Percentiles rank a stretch among this genome's conserved stretches.
Evolutionary conservation across 495 filamentous ascomycete species (phyloP).

Genomic region (Pseudotulostoma volvatum): DNA sequence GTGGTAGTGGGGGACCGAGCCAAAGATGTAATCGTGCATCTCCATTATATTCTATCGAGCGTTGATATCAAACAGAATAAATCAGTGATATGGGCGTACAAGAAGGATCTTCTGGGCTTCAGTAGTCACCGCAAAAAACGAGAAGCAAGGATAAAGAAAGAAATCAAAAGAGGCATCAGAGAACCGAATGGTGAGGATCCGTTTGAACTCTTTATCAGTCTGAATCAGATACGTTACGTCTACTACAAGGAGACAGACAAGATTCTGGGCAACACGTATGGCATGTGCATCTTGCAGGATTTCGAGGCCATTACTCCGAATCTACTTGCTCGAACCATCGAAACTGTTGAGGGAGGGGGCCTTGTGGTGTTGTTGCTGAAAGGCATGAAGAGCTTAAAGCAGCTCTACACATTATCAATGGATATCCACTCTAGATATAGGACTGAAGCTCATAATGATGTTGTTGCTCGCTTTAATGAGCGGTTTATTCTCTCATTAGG

Average conservation of each 20-base stretch:
- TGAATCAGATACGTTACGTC: conserved; percentile 94
- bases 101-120: conserved; percentile 90
- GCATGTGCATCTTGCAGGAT: conserved; percentile 96
- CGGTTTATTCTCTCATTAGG: conserved; percentile 91
- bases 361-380: conserved; percentile 81
- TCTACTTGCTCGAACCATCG: conserved; percentile 81
- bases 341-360: conserved; percentile 95
- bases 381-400: conserved; percentile 93
- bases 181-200: conserved; percentile 94
- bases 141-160: conserved; percentile 93
- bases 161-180: conserved; percentile 87
- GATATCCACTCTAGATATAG: conserved; percentile 93
- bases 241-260: conserved; percentile 99
- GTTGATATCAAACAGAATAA: conserved; percentile 91
- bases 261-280: conserved; percentile 95
- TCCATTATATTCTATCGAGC: conserved; percentile 85
- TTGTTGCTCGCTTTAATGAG: conserved; percentile 93
- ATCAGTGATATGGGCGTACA: conserved; percentile 97
- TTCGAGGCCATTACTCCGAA: conserved; percentile 98
- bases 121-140: conserved; percentile 94
- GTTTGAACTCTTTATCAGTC: conserved; percentile 93
- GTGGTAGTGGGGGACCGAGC: conserved; percentile 88
- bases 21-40: conserved; percentile 92
- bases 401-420: conserved; percentile 95
- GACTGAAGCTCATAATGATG: conserved; percentile 92